phyloP scores from a whole-genome alignment of 768 basidiomycete species.

The Suillus bovinus region DNA sequence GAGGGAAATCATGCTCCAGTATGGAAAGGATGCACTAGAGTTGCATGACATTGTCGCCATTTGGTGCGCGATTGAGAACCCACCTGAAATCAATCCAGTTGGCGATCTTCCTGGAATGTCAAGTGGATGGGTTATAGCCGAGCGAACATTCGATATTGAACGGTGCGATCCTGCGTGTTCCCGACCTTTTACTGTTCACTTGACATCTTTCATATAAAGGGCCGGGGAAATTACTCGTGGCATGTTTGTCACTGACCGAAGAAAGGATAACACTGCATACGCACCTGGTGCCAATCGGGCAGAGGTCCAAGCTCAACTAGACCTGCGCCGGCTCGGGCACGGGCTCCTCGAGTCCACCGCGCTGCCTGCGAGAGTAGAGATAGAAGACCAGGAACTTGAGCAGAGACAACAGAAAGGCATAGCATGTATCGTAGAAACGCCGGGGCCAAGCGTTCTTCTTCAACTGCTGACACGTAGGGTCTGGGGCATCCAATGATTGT shows the following conservation, averaged over 20 bases:
- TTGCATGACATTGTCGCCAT: conserved; percentile 89
- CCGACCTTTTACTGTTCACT: conserved; percentile 4
- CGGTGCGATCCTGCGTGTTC: conserved; percentile 41
- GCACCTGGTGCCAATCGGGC: conserved; percentile 66
- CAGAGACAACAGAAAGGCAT: conserved; percentile 34
- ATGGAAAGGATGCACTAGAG: conserved; percentile 85
- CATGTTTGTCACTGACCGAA: conserved; percentile 83
- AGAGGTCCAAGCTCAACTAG: conserved; percentile 55
- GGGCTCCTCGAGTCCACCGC: conserved; percentile 49
- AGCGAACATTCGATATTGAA: conserved; percentile 67
- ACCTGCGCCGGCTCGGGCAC: conserved; percentile 34
- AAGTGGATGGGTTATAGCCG: conserved; percentile 56
- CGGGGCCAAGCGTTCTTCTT: conserved; percentile 57
- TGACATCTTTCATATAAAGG: conserved; percentile 34
- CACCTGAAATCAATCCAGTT: conserved; percentile 42
- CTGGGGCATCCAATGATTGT: conserved; percentile 40
- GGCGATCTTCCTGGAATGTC: conserved; percentile 29
- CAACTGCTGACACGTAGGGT: conserved; percentile 51
- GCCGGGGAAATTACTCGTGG: conserved; percentile 80
- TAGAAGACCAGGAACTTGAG: conserved; percentile 33
- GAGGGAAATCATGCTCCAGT: conserved; percentile 73
- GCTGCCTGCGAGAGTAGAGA: conserved; percentile 54
- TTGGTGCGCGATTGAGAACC: conserved; percentile 82
- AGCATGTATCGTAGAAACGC: conserved; percentile 56
- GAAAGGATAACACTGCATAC: conserved; percentile 65